Percentiles rank a stretch among this genome's conserved stretches.
phyloP scores from a whole-genome alignment of 192 early-diverging fungal genomes.

The Chytriomyces confervae region DNA sequence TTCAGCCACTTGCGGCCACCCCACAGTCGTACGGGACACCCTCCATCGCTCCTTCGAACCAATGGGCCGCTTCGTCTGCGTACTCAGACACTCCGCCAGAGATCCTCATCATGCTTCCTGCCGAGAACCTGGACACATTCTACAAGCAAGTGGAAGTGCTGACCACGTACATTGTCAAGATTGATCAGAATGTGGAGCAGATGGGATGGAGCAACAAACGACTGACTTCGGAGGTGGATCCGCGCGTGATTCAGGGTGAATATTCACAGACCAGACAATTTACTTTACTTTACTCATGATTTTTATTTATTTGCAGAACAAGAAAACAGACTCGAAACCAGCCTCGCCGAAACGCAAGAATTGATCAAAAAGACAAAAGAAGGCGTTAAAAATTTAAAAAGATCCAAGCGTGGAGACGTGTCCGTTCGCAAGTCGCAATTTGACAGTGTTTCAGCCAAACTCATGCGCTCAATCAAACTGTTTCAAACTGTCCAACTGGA shows the following conservation, averaged over 20 bases:
- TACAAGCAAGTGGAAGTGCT: background rate
- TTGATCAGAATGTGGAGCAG: background rate
- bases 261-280: too few relatives aligned
- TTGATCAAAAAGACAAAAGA: background rate
- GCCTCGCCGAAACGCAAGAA: background rate
- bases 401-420: background rate
- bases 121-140: background rate
- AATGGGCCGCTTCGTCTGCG: too few relatives aligned
- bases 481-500: conserved; percentile 18
- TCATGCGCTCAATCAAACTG: background rate
- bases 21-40: too few relatives aligned
- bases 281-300: too few relatives aligned
- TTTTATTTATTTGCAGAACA: background rate
- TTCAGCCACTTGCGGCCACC: too few relatives aligned
- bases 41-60: too few relatives aligned
- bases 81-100: background rate
- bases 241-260: background rate
- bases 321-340: background rate
- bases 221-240: background rate
- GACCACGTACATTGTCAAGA: background rate
- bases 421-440: background rate
- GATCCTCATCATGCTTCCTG: background rate
- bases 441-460: background rate
- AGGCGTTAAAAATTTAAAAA: conserved; percentile 13
- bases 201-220: background rate